These are phyloP conservation scores for Vaccinium darrowii DNA, from an alignment of 148 eudicot species.

Conservation along the genomic window DNA sequence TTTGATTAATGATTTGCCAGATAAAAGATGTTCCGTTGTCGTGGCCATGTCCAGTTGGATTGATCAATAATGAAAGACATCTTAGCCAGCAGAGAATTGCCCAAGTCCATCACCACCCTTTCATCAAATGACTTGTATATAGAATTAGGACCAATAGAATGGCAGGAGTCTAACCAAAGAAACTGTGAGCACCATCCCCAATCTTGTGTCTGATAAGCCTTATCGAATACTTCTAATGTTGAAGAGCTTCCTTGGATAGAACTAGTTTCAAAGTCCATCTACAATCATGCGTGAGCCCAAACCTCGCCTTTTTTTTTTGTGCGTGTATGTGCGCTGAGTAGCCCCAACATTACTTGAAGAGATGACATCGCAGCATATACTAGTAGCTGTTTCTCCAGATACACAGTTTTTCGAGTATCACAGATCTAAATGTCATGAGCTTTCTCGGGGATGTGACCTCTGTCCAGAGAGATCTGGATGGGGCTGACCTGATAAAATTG, in stretches of 20 bases:
- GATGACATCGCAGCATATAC: background rate
- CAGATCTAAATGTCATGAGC: background rate
- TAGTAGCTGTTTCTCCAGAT: background rate
- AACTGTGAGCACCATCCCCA: too few species aligned
- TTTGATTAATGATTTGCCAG: too few species aligned
- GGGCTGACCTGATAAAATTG: background rate
- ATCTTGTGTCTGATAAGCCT: too few species aligned
- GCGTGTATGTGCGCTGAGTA: background rate
- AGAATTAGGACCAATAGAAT: too few species aligned
- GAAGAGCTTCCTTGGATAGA: background rate
- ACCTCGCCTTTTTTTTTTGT: background rate
- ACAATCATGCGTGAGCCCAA: background rate
- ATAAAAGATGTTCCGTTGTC: too few species aligned
- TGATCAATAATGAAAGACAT: too few species aligned
- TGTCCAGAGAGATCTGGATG: background rate
- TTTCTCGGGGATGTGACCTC: background rate
- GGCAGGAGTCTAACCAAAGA: too few species aligned
- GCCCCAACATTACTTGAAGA: background rate
- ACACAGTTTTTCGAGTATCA: background rate
- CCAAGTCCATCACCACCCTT: too few species aligned
- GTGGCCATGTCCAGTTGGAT: too few species aligned
- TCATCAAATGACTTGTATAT: too few species aligned
- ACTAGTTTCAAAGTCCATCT: background rate
- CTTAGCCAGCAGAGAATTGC: too few species aligned
- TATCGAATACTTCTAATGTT: too few species aligned